phyloP scores from a whole-genome alignment of 2,329 filamentous ascomycete genomes.

The Pseudovirgaria hyperparasitica region DNA sequence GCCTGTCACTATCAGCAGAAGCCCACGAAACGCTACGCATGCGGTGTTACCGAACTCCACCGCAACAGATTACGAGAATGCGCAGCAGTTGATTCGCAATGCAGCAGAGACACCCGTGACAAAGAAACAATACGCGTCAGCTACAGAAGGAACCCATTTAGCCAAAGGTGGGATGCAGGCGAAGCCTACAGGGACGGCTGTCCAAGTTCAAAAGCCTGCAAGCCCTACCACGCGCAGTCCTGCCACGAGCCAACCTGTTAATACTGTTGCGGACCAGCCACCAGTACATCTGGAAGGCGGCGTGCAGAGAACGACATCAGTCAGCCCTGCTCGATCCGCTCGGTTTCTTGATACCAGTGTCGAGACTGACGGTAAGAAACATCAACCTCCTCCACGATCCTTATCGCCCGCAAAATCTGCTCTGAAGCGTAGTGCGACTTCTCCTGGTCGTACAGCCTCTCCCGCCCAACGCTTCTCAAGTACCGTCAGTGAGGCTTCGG shows the following conservation, averaged over 20 bases:
- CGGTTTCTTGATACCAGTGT: conserved; percentile 51
- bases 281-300: conserved; percentile 13
- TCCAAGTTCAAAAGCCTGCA: conserved; percentile 11
- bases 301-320: conserved; percentile 26
- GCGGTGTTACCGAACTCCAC: conserved; percentile 16
- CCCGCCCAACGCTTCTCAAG: conserved; percentile 33
- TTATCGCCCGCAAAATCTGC: conserved; percentile 68
- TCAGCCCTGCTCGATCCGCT: conserved; percentile 54
- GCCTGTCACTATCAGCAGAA: conserved; percentile 15
- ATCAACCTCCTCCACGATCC: conserved; percentile 58
- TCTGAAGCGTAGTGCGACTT: conserved; percentile 44
- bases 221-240: not conserved
- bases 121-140: conserved; percentile 26
- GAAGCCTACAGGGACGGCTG: conserved; percentile 35
- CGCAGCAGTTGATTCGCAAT: conserved; percentile 21
- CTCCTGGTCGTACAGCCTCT: conserved; percentile 36
- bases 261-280: conserved; percentile 4
- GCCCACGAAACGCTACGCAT: conserved; percentile 14
- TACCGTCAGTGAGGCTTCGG: conserved; percentile 41
- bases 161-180: conserved; percentile 40
- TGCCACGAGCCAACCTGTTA: not conserved
- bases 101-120: conserved; percentile 26
- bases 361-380: conserved; percentile 42
- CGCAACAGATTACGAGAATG: conserved; percentile 10
- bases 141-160: conserved; percentile 27